These are phyloP conservation scores for Plenodomus tracheiphilus DNA, from an alignment of 2,329 filamentous ascomycete species.

Conservation along the genomic window DNA sequence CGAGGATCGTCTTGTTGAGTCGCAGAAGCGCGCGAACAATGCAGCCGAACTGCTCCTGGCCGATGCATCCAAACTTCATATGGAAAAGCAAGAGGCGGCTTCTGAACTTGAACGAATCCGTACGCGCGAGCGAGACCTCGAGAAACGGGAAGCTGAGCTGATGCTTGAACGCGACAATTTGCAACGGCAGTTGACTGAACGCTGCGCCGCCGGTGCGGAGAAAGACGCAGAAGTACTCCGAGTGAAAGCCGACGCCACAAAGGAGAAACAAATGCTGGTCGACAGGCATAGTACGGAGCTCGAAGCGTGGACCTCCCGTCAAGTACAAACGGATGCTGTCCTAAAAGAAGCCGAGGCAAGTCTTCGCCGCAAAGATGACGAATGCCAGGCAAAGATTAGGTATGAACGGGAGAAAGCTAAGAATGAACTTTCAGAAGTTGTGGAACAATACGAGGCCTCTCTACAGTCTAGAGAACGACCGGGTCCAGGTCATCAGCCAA, in stretches of 20 bases:
- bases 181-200: constrained; percentile 10
- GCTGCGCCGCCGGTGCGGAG: constrained; percentile 6
- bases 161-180: constrained; percentile 12
- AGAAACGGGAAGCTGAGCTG: constrained; percentile 8
- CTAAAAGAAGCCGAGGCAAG: constrained; percentile 20
- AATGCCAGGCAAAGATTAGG: constrained; percentile 17
- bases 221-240: constrained; percentile 10
- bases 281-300: constrained; percentile 9
- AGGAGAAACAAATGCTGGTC: constrained; percentile 2
- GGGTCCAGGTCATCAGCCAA: not conserved
- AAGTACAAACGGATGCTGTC: constrained; percentile 11
- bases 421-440: not conserved
- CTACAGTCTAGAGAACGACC: not conserved
- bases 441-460: not conserved
- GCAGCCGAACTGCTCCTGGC: constrained; percentile 8
- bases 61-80: constrained; percentile 4
- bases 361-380: constrained; percentile 9
- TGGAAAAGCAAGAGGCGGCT: constrained; percentile 15
- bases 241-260: not conserved
- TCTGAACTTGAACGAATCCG: constrained; percentile 11
- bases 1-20: constrained; percentile 3
- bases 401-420: constrained; percentile 12
- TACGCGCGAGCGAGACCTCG: constrained; percentile 8
- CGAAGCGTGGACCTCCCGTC: constrained; percentile 8
- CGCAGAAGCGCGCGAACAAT: constrained; percentile 6